Evolutionary conservation across 1,284 basidiomycete genomes (phyloP), one percentile per base, ranked within the genome.

Genomic region (Cronartium ribicola): DNA sequence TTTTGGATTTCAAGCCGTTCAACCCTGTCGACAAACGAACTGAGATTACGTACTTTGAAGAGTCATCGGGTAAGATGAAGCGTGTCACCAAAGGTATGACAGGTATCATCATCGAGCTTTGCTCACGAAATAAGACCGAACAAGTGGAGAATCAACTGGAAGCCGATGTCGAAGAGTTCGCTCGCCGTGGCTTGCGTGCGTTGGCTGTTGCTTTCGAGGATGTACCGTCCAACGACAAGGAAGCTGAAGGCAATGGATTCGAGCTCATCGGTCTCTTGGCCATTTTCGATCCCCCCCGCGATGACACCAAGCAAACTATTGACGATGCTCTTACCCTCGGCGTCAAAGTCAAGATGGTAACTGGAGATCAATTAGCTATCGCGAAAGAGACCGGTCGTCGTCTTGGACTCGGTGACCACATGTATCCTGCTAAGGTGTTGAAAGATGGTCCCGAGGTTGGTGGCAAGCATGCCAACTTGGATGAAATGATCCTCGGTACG

Each of bases 81-180:
- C 92, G 94, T 81, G 94, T 94, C 80, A 96, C 95, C 82, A 98
- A 98, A 90, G 95, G 94, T 84, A 97, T 97, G 94, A 96, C 95
- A 70, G 92, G 91, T 85, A 48, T 72, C n/a, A 78, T 80, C 66
- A 81, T 82, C 76, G 80, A 82, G 77, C 89, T 97, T 72, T 97
- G 94, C 88, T 86, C 90, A 61, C 92, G 93, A 82, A 94, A 96
- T 89, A 97, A 97, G 88, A 92, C 91, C 73, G 88, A 89, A 41
- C 92, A 91, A 74, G 80, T 94, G 69, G 93, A 97, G 87, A 88
- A 90, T 84, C 87, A 85, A 79, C 90, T 98, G 76, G 94, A 97
- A 85, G 86, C 87, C 78, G 94, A 97, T 81, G 94, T 97, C 75
- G 92, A 96, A 76, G 94, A 96, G 81, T 98, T 92, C 80, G 94